Evolutionary conservation across 768 basidiomycete species (phyloP).

Genomic region (Amanita pallidorosea): DNA sequence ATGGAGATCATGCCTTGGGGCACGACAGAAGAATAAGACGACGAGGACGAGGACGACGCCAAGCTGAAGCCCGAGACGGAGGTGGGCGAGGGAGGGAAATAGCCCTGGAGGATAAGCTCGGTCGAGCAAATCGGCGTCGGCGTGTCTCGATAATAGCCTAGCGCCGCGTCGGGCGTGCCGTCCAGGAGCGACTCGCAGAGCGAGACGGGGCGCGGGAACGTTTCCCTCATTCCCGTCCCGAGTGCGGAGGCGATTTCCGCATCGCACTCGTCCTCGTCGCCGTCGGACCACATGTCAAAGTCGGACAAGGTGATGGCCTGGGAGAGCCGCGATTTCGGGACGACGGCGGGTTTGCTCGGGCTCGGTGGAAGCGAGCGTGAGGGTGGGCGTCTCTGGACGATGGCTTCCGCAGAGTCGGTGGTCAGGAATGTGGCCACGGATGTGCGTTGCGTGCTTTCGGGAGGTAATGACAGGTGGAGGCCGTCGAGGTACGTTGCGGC

Average conservation of each 20-base stretch:
- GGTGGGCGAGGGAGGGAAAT: conserved; percentile 8
- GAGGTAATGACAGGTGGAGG: conserved; percentile 24
- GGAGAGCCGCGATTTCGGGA: conserved; percentile 18
- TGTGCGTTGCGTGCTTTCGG: conserved; percentile 22
- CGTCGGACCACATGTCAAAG: conserved; percentile 28
- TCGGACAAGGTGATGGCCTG: conserved; percentile 27
- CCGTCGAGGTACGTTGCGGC: conserved; percentile 29
- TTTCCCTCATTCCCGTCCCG: conserved; percentile 16
- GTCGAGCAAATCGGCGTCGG: conserved; percentile 2
- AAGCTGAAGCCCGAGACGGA: conserved; percentile 18
- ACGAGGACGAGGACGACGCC: not conserved
- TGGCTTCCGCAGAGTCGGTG: conserved; percentile 44
- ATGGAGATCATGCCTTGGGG: conserved; percentile 28
- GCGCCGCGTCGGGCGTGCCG: conserved; percentile 20
- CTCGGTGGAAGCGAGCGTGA: conserved; percentile 1
- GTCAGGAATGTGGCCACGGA: conserved; percentile 50
- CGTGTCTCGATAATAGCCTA: conserved; percentile 10
- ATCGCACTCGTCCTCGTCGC: conserved; percentile 21
- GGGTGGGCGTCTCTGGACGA: conserved; percentile 22
- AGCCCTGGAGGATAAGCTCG: conserved; percentile 3
- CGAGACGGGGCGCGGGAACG: conserved; percentile 31
- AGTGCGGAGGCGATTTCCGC: conserved; percentile 2
- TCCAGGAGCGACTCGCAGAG: conserved; percentile 16
- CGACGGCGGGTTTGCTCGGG: not conserved
- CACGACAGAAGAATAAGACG: conserved; percentile 5